Evolutionary conservation across 1,284 basidiomycete species (phyloP), one percentile per base, ranked within the genome.

Genomic region (Filobasidium uniguttulatum): DNA sequence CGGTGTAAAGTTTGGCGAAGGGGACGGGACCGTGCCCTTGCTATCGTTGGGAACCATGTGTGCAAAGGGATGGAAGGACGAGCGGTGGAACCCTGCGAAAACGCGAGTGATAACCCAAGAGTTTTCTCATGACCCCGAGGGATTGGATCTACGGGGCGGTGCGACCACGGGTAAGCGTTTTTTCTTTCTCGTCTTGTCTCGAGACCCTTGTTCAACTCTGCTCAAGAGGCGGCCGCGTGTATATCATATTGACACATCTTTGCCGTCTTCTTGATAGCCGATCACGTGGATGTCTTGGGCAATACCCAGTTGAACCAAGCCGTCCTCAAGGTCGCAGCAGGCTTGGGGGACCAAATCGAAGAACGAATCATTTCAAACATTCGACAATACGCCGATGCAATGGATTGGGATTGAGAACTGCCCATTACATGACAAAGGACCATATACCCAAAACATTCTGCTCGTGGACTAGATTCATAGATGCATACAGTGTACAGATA

Each of bases 1-100:
- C 54, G 88, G 88, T 26, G 85, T 91, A 38, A 85, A 82, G 59
- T 79, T 90, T 67, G 85, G 86, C 36, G 87, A 94, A 70, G 93
- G 93, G 20, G 94, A 98, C 66, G 94, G 94, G 4, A 98, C 94
- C 1, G 93, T 97, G 5, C 82, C 83, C 53, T 71, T 94, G 17
- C 66, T 96, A 15, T 88, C 85, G 57, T 73, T 96, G 31, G 93
- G 91, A 7, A 81, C 85, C 6, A 97, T 98, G 90, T 97, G 93
- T 62, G 81, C 83, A 6, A 85, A 87, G 61, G 93, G 90, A 3
- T 96, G 93, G 93, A 88, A 90, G 67, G 75, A 81, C 49, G 75
- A 77, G 55, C 75, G 81, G 46, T 98, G 90, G 85, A 98, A 98
- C 67, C 94, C 94, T 1, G 83, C 81, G n/a, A 78, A 83, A 15